phyloP scores from a whole-genome alignment of 2,329 filamentous ascomycete species.

The Penicillium crustosum region DNA sequence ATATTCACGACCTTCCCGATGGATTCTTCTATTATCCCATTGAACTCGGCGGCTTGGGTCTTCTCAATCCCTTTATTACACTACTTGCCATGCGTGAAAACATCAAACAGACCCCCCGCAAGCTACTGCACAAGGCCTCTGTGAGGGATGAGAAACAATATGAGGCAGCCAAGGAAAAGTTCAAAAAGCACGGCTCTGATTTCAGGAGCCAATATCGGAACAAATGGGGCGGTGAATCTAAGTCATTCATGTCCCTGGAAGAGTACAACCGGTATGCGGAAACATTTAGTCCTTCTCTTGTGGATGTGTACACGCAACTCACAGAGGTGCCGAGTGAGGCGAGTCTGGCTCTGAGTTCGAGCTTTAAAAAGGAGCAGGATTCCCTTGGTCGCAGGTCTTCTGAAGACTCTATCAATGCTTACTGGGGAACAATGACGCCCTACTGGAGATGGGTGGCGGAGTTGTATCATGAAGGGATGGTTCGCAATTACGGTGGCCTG shows the following conservation, averaged over 20 bases:
- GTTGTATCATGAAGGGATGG: conserved; percentile 43
- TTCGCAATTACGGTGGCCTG: conserved; percentile 41
- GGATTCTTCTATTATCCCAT: conserved; percentile 56
- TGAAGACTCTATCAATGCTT: conserved; percentile 19
- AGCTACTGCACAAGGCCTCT: conserved; percentile 34
- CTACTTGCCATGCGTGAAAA: conserved; percentile 50
- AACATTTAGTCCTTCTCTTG: conserved; percentile 31
- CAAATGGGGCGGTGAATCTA: conserved; percentile 9
- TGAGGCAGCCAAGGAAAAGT: conserved; percentile 43
- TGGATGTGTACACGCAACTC: conserved; percentile 34
- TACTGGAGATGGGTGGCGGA: conserved; percentile 48
- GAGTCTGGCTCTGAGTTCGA: conserved; percentile 29
- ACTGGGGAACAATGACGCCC: conserved; percentile 38
- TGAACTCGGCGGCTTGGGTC: conserved; percentile 52
- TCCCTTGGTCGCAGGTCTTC: conserved; percentile 7
- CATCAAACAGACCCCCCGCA: conserved; percentile 39
- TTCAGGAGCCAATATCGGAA: background rate
- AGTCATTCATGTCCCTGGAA: conserved; percentile 41
- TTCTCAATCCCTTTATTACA: conserved; percentile 52
- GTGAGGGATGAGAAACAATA: conserved; percentile 56
- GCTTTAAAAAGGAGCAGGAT: conserved; percentile 27
- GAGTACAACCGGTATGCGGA: conserved; percentile 42
- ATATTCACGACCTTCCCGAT: conserved; percentile 48
- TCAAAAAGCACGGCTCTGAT: conserved; percentile 30
- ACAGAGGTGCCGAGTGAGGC: conserved; percentile 35